phyloP scores from a whole-genome alignment of 1,139 yeast genomes.

The Protomyces inouyei region DNA sequence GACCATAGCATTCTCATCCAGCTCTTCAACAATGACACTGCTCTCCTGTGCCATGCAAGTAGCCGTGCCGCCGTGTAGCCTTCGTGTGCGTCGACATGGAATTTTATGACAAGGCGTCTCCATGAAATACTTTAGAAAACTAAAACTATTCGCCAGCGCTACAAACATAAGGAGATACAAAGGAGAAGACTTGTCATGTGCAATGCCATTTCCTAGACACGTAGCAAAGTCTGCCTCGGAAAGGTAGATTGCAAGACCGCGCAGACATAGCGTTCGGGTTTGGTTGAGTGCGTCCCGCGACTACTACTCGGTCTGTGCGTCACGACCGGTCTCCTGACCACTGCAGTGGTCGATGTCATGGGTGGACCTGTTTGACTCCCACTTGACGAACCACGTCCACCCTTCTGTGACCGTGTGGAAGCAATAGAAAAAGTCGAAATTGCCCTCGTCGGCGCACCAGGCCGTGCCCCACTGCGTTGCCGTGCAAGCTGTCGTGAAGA shows the following conservation, averaged over 20 bases:
- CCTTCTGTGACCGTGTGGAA: background rate
- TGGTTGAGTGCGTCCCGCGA: background rate
- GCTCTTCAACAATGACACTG: background rate
- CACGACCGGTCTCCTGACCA: background rate
- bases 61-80: too few relatives aligned
- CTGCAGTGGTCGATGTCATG: background rate
- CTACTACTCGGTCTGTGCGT: background rate
- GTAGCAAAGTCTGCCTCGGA: background rate
- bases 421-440: background rate
- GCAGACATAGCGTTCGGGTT: constrained; percentile 12
- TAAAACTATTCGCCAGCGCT: too few relatives aligned
- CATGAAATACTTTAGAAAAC: too few relatives aligned
- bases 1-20: background rate
- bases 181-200: too few relatives aligned
- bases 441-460: background rate
- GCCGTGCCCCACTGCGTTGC: background rate
- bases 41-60: background rate
- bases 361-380: background rate
- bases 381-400: background rate
- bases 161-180: too few relatives aligned
- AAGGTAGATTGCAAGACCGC: constrained; percentile 9
- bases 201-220: too few relatives aligned
- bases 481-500: background rate
- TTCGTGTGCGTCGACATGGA: too few relatives aligned
- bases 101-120: too few relatives aligned